A percentile compares a stretch with the other conserved stretches of the same genome.
These are phyloP conservation scores for Trypanosomatidae sp. DNA, from an alignment of 208 protist species.

Conservation along the genomic window DNA sequence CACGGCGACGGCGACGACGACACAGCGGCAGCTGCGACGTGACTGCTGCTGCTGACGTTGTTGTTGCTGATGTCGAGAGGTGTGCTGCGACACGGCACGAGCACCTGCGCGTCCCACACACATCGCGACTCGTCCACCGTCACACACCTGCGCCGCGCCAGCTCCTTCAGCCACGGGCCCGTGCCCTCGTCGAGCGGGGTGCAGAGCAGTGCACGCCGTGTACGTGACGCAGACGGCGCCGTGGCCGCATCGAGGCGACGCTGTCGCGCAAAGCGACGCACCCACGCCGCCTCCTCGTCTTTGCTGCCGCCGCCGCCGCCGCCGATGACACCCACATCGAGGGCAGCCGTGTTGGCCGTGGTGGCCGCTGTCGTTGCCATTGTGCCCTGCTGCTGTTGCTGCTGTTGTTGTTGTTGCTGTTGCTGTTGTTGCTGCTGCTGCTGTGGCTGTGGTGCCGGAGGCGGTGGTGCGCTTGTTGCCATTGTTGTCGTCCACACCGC, in stretches of 20 bases:
- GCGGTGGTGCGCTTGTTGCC: too few species aligned
- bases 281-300: conserved; percentile 2
- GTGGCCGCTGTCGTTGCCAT: background rate
- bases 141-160: conserved; percentile 17
- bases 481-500: conserved; percentile 26
- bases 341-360: background rate
- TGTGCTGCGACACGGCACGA: conserved; percentile 14
- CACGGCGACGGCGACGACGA: background rate
- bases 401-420: background rate
- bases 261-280: too few species aligned
- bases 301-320: background rate
- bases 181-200: conserved; percentile 79
- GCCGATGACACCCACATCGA: background rate
- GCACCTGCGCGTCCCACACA: conserved; percentile 44
- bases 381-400: background rate
- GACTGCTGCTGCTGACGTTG: too few species aligned
- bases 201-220: conserved; percentile 38
- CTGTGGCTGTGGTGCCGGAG: background rate
- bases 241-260: too few species aligned
- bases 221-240: too few species aligned
- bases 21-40: background rate
- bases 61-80: too few species aligned
- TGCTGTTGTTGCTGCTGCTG: conserved; percentile 1
- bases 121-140: conserved; percentile 20
- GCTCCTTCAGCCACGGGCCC: conserved; percentile 76